Base-by-base conservation (phyloP, 2,329 filamentous ascomycete genomes). In the Penicillium sp. region DNA sequence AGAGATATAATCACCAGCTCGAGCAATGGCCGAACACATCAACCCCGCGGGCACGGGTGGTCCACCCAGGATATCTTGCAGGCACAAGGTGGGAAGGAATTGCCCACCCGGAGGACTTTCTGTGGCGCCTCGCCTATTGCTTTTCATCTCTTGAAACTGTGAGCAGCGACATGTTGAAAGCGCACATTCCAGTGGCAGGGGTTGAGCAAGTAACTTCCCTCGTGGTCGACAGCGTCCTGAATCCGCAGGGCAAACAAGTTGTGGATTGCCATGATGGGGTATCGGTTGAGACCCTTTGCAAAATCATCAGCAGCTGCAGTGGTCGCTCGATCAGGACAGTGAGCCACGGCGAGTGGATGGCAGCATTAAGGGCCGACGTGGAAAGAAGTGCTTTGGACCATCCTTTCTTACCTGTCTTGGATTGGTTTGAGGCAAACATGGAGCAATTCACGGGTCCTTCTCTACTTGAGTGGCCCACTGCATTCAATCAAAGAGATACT, bases 161-260 rank as follows among this genome's bases (percentile, higher is more conserved):
- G n/a, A 48, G 45, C 38, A 18, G 44, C 8, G 45, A 48, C 24
- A 14, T 48, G 38, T 31, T 21, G 38, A 40, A 48, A 16, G 27
- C 14, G 41, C 29, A 48, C n/a, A 53, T 53, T n/a, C 45, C 50
- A 3, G 50, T 53, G 13, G 45, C 50, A 29, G 50, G 50, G 1
- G 50, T 44, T 2, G 45, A 53, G 31, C 50, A 53, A 32, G 45
- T 53, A 5, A 46, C 50, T 42, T 50, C 52, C 52, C 38, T 40
- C 21, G 38, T 40, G 38, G n/a, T 40, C 14, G 38, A 16, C 10
- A 40, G 38, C 21, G 38, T 40, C 21, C 38, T 40, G 38, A 40
- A 40, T 40, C 38, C n/a, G 38, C 38, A 40, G 14, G n/a, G 38
- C n/a, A 18, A 40, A 40, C 38, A 40, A 40, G 14, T 16, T 16